Evolutionary conservation across 108 stramenopile species (phyloP), one percentile per base, ranked within the genome.

Genomic region (Pseudonitzschia pungens): DNA sequence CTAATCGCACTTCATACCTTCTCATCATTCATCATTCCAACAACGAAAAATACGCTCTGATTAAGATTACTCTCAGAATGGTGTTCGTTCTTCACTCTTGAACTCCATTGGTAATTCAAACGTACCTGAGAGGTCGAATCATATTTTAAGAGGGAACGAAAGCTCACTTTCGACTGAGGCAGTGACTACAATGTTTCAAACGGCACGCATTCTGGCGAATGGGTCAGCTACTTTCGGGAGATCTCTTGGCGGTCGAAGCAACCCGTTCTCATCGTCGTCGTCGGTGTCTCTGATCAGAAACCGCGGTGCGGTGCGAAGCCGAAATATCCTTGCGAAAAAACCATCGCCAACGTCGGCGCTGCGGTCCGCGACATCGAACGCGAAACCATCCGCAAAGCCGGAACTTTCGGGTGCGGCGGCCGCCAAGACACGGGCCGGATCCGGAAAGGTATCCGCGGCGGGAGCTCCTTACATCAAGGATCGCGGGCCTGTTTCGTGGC

Each of bases 401-500:
- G 36, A 62, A 16, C 55, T 59, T 41, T 68, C 77, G 2, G 66
- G 68, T 32, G 70, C 78, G 7, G 68, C 72, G 24, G 72, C 60
- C 12, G 52, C 78, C 50, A 73, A 79, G 52, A 79, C 78, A n/a
- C 59, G 66, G 21, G 66, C 66, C 7, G 66, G 66, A 48, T 28
- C 66, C 32, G 77, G 77, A 22, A 72, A 72, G 22, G 36, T 40
- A 33, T 71, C 65, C n/a, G n/a, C n/a, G 8, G 16, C 43, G n/a
- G 18, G 51, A 5, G 55, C 67, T 51, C 31, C 64, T 0, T 79
- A 72, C 51, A 79, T 79, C 44, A 73, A 73, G 62, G 78, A 79
- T 72, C 71, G 78, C 27, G 90, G 89, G 32, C 93, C 93, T 18
- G 93, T 95, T 6, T 86, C 87, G 0, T 95, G 93, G 93, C 79